Base-by-base conservation (phyloP, 306 rosid genomes). In the Amphicarpaea edgeworthii region DNA sequence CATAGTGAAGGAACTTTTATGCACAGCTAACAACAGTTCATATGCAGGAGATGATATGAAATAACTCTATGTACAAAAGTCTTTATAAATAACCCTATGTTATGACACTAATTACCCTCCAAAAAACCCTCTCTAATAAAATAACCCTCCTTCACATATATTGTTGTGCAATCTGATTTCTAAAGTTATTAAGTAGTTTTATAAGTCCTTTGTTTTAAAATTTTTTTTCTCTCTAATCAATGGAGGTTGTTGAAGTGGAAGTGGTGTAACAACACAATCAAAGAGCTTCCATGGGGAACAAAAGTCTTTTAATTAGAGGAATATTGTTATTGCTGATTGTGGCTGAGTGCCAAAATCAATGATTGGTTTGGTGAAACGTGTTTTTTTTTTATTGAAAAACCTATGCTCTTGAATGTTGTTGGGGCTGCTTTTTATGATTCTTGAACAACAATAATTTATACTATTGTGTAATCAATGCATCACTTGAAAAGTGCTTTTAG, bases 261-360 rank as follows among this genome's bases (percentile, higher is more conserved):
- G 42, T 60, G 68, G 72, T 53, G 69, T 21, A 41, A 51, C 20
- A 42, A 63, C 19, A 38, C 8, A 51, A 41, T 37, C 2, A 63
- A 37, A 65, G 20, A 17, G 49, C 42, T 57, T 57, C 6, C 42
- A 26, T 1, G 38, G 58, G 54, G 57, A 76, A 84, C 77, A 72
- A 81, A 81, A 20, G 26, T 57, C 64, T 57, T 30, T 6, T 12
- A n/a, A n/a, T n/a, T n/a, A 81, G 62, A 50, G 72, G 66, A 66
- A 74, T 85, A 73, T 69, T 57, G 65, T 43, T 68, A 55, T 55
- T 16, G 41, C 17, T 50, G 78, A 79, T 7, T 71, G 83, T 68
- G 63, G 83, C 81, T 59, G 55, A 70, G 66, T 45, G 68, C 74
- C 88, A 78, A 86, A 77, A 72, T 73, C 81, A 85, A 84, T 81